These are phyloP conservation scores for Myxozyma geophila DNA, from an alignment of 805 yeast species.

Conservation along the genomic window DNA sequence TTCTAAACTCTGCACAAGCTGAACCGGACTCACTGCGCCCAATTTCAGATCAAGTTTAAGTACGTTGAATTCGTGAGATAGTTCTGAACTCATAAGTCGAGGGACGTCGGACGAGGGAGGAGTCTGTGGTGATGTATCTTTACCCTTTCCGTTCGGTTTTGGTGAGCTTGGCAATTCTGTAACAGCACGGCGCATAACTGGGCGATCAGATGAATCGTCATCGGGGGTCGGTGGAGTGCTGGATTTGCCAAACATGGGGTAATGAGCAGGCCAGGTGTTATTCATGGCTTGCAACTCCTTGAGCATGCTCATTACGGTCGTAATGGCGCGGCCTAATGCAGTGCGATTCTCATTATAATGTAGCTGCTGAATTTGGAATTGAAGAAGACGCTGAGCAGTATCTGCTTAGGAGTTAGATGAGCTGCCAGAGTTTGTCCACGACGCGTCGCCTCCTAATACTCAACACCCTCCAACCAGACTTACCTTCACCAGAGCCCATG, in stretches of 20 bases:
- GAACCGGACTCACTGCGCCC: slow-evolving; percentile 49
- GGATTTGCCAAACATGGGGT: slow-evolving; percentile 37
- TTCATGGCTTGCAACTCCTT: slow-evolving; percentile 42
- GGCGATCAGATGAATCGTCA: not conserved
- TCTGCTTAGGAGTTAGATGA: slow-evolving; percentile 6
- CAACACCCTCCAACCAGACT: not conserved
- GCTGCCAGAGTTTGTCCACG: not conserved
- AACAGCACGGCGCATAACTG: slow-evolving; percentile 19
- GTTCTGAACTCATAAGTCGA: slow-evolving; percentile 26
- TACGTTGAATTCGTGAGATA: slow-evolving; percentile 54
- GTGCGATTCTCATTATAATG: slow-evolving; percentile 75
- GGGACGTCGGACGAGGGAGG: slow-evolving; percentile 15
- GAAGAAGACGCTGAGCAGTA: slow-evolving; percentile 35
- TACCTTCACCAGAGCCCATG: slow-evolving; percentile 1
- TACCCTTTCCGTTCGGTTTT: slow-evolving; percentile 7
- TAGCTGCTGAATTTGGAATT: slow-evolving; percentile 69
- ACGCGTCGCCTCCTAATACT: not conserved
- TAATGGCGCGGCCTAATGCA: slow-evolving; percentile 57
- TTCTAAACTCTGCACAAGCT: slow-evolving; percentile 62
- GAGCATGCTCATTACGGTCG: slow-evolving; percentile 41
- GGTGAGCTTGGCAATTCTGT: slow-evolving; percentile 23
- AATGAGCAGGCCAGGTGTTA: slow-evolving; percentile 42
- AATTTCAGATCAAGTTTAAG: slow-evolving; percentile 66
- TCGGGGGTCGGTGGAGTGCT: slow-evolving; percentile 9
- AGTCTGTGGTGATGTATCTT: not conserved